phyloP scores from a whole-genome alignment of 75 land plant species.

The Cunninghamia lanceolata region DNA sequence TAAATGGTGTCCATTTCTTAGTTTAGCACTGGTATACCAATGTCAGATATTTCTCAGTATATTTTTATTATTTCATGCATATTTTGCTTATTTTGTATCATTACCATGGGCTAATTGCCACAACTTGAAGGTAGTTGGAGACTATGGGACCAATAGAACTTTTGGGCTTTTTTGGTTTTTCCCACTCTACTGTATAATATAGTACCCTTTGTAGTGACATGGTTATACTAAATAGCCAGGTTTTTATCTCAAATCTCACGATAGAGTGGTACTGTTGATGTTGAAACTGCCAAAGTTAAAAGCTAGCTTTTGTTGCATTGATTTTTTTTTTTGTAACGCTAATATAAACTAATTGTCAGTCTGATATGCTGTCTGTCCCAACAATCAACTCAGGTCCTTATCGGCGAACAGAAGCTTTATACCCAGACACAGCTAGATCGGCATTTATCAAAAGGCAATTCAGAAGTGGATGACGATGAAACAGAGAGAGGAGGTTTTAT shows the following conservation, averaged over 20 bases:
- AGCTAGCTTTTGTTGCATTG: neutral
- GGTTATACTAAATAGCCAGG: neutral
- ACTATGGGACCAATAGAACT: neutral
- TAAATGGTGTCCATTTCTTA: neutral
- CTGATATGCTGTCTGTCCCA: neutral
- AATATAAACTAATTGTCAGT: neutral
- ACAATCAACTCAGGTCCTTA: conserved; percentile 64
- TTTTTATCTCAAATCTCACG: neutral
- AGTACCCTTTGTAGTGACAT: neutral
- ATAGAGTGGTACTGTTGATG: neutral
- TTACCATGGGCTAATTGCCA: neutral
- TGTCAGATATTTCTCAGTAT: neutral
- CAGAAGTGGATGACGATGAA: conserved; percentile 23
- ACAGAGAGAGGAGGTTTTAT: conserved; percentile 84
- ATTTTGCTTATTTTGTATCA: neutral
- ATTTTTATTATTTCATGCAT: neutral
- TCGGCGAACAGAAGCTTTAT: conserved; percentile 92
- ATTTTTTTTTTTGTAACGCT: neutral
- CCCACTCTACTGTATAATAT: neutral
- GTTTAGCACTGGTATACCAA: neutral
- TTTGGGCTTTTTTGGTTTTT: neutral
- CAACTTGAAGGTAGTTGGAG: neutral
- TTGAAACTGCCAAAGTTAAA: neutral
- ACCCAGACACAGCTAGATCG: conserved; percentile 72
- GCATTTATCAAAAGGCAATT: conserved; percentile 65